Base-by-base conservation (phyloP, 208 protist species). In the Leishmania martiniquensis region DNA sequence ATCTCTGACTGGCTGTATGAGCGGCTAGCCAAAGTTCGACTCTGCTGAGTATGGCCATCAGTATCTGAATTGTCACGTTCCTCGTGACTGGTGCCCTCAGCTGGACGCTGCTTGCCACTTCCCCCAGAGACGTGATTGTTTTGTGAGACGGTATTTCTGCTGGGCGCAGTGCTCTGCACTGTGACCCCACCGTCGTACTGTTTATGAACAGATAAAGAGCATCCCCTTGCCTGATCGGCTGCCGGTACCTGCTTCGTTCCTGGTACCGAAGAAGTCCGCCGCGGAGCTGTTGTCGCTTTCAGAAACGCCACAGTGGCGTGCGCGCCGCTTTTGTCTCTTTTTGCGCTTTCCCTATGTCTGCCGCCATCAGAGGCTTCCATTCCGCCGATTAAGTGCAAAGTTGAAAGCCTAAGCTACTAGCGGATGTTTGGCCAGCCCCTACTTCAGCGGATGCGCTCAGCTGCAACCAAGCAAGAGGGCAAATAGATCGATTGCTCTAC, bases 141-240 rank as follows among this genome's bases (percentile, higher is more conserved):
- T 34, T 81, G 70, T 1, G 62, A 55, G 3, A 62, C 47, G 37
- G 37, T 9, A 47, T 71, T 63, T 52, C 71, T 67, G 42, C 70
- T 81, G 4, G 51, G 60, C 37, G 54, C 55, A 55, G 70, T 52
- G 39, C 60, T 76, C 20, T 70, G 34, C 44, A 9, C 32, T 67
- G n/a, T 45, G 22, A 44, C 52, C 52, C 37, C 10, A 22, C 37
- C 9, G 20, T 60, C 37, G 49, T 7, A 47, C 17, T 32, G 10
- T 13, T 62, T 15, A 29, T 22, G 52, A 55, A 59, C 44, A 60
- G 70, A 32, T 20, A 32, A 59, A 47, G 70, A 62, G 29, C 29
- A 6, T 45, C 12, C 25, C 44, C 70, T 39, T 42, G 51, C n/a
- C 7, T 60, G 37, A 32, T 62, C 70, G 49, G 62, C 49, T 6